Base-by-base conservation (phyloP, 148 eudicot genomes). In the Pouteria glomerata region DNA sequence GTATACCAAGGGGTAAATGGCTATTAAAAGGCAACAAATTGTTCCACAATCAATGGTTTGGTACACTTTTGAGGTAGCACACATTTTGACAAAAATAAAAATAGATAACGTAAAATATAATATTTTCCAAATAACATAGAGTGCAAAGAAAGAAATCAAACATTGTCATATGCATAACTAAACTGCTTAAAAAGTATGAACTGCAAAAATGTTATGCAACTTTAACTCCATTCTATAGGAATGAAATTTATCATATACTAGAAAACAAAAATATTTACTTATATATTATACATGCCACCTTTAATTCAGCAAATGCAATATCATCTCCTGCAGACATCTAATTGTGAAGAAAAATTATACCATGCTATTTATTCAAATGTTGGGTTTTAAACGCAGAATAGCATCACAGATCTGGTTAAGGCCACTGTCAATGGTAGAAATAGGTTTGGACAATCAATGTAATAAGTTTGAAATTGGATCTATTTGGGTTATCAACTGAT, bases 161-260 rank as follows among this genome's bases (percentile, higher is more conserved):
- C 98, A 97, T 91, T 88, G 91, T 95, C 91, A 85, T 89, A 79
- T 83, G 72, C 98, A 95, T 80, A 66, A 95, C 98, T 16, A 97
- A 86, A 89, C 92, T 85, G 88, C 98, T 91, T 64, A 95, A 79
- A 72, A 83, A 91, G 83, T 94, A 82, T 65, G 88, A 68, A 59
- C 85, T 77, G 78, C 98, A 95, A 74, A 91, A 95, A 56, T 69
- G 79, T 67, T 91, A 85, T 61, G 98, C 98, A 44, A 93, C 93
- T 80, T 75, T 91, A 24, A 68, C 83, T 79, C 98, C 98, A 80
- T 73, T 76, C 98, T 95, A 85, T 76, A 77, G 69, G 68, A 73
- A 74, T 37, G 42, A 63, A 57, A 79, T 37, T 34, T 26, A 33
- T 30, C 27, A 21, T 13, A 29, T 23, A 57, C 52, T 63, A 74